Base-by-base conservation (phyloP, 2,329 filamentous ascomycete genomes). In the Aspergillus carbonarius region DNA sequence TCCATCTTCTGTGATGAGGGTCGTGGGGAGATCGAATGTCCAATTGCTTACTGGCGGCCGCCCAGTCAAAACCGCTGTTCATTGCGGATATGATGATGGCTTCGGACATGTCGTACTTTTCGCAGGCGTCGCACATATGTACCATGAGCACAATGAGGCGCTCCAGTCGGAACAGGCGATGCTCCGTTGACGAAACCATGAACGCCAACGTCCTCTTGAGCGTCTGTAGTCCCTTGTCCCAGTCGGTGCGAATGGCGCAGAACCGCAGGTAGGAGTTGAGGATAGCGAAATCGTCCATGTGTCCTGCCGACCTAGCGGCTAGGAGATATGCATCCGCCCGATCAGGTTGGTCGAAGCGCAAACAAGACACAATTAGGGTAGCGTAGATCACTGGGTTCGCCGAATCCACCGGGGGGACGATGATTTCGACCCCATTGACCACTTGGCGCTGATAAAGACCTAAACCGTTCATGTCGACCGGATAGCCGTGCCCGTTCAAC, bases 251-350 rank as follows among this genome's bases (percentile, higher is more conserved):
- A 27, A 72, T 66, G 18, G 70, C 67, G 60, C 76, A 78, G 56
- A 73, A 78, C 37, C 70, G 68, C 25, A 78, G 57, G 59, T 76
- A 78, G 8, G 70, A 67, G 34, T 69, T 72, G 15, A 78, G 60
- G n/a, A 72, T 74, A 15, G 66, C 61, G 57, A 72, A 71, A 34
- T 72, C 71, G 51, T 78, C 76, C 54, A 71, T 68, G 55, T 73
- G 76, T 6, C 76, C 76, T 8, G 65, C 62, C 7, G 66, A 60
- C 23, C 75, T 70, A 37, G 71, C 70, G 35, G 69, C 67, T 37
- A 75, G 68, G n/a, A 76, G 67, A 67, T 72, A 78, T 5, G 75
- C 76, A 42, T 78, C 72, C 10, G 76, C 76, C 63, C 71, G 69
- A 32, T 77, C 69, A 4, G 72, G 71, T 48, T 78, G 76, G 34